Evolutionary conservation across 73 alveolate species (phyloP).

Genomic region (Uronychia setigera): DNA sequence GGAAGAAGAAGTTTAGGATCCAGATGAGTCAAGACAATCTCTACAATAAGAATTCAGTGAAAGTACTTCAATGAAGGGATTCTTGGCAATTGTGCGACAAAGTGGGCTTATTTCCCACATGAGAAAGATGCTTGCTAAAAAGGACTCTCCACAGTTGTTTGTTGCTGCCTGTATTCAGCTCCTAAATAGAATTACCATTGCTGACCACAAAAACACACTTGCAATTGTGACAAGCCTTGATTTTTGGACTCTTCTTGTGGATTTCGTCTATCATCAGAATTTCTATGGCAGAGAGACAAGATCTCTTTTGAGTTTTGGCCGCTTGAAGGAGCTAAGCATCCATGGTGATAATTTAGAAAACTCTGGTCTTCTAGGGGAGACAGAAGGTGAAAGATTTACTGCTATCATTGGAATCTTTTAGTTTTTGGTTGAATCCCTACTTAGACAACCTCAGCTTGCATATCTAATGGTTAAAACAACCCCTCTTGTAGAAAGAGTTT

Average conservation of each 20-base stretch:
- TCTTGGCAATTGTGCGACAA: slow-evolving; percentile 6
- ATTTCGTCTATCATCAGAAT: slow-evolving; percentile 1
- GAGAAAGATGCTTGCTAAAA: slow-evolving; percentile 19
- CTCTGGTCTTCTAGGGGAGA: background rate
- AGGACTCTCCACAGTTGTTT: slow-evolving; percentile 37
- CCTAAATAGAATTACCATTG: slow-evolving; percentile 4
- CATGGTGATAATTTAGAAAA: background rate
- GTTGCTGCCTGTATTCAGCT: slow-evolving; percentile 24
- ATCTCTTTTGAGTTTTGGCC: background rate
- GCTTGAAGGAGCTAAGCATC: background rate
- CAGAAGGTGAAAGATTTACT: background rate
- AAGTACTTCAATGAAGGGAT: slow-evolving; percentile 6
- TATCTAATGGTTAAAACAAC: background rate
- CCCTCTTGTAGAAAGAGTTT: background rate
- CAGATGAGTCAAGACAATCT: background rate
- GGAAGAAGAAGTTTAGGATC: slow-evolving; percentile 6
- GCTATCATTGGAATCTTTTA: background rate
- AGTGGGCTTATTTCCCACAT: slow-evolving; percentile 31
- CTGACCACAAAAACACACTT: slow-evolving; percentile 42
- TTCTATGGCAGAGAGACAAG: background rate
- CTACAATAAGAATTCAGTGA: background rate
- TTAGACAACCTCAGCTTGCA: background rate
- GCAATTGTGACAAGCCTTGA: slow-evolving; percentile 37
- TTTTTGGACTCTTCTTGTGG: slow-evolving; percentile 53
- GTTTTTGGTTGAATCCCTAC: background rate